Conservation (phyloP, 2,329 filamentous ascomycete genomes). For the Monosporascus sp. region DNA sequence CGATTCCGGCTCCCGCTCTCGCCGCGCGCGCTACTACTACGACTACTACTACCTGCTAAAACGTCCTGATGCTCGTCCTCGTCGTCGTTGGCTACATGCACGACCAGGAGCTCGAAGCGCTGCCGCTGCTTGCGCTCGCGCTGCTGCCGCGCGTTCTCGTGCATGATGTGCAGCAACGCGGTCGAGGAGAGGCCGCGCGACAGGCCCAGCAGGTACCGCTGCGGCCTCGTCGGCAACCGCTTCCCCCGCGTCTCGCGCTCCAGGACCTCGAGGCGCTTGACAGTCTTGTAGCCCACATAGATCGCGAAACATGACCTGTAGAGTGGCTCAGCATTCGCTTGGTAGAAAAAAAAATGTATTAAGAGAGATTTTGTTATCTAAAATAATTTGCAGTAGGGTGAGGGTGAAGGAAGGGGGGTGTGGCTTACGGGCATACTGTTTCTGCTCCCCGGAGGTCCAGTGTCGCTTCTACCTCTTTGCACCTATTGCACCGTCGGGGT, state of each 20-base stretch:
- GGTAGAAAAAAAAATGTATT: background rate
- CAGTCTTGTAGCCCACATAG: constrained; percentile 72
- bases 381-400: too few species aligned
- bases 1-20: too few species aligned
- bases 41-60: background rate
- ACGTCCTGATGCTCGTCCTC: constrained; percentile 5
- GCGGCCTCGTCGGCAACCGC: constrained; percentile 25
- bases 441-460: constrained; percentile 25
- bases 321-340: background rate
- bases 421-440: constrained; percentile 20
- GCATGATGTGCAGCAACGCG: constrained; percentile 69
- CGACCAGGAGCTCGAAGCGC: constrained; percentile 58
- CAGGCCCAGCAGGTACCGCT: constrained; percentile 65
- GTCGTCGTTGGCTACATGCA: constrained; percentile 45
- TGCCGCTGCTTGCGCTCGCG: constrained; percentile 17
- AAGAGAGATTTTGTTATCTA: too few species aligned
- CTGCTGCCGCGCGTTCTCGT: constrained; percentile 59
- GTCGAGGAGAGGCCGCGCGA: constrained; percentile 81
- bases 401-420: too few species aligned
- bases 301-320: constrained; percentile 67
- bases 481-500: constrained; percentile 23
- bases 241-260: constrained; percentile 40
- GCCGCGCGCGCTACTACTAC: constrained; percentile 8
- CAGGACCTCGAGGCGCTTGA: constrained; percentile 60
- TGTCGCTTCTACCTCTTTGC: constrained; percentile 23